Evolutionary conservation across 176 grass and related monocot genomes (phyloP), one percentile per base, ranked within the genome.

Genomic region (Typha latifolia): DNA sequence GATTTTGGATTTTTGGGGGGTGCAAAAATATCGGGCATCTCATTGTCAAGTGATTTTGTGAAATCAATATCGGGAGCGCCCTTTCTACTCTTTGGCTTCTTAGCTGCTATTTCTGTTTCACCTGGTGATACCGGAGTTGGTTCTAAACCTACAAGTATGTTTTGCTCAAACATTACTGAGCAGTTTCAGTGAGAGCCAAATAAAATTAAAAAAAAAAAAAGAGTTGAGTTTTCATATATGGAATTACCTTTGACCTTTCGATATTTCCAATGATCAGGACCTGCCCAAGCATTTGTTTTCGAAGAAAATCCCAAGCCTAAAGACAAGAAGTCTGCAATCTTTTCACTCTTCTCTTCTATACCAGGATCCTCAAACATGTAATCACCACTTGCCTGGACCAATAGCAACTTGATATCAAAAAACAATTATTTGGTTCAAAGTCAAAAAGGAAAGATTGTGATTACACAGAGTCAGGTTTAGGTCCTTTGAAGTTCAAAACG

Each of bases 201-300:
- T 67, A 12, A 19, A 14, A 61, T 80, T 66, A 62, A 12, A 68
- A 21, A 12, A 74, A 26, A 62, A 62, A 12, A 68, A 21, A 12
- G 72, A 26, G 64, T 7, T 43, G 9, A 6, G 37, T 43, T 43
- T 43, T 21, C 4, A 12, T 27, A 19, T n/a, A 13, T 14, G 1
- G 31, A 11, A 62, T 12, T 90, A 97, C 94, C 89, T 86, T 87
- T 92, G 71, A 59, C 69, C 81, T 97, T 97, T 51, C 23, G 71
- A 82, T 86, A 97, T 63, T 93, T 97, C 94, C 94, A 97, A 82
- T 97, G 94, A 68, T 97, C 89, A 9, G 89, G 94, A 69, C 94
- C 94, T 67, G 94, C 93, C 93, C 88, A 96, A n/a, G 94, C 89
- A 90, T 97, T 97, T 75, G 85, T 82, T 73, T 87, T 97, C 49